Evolutionary conservation across 352 stramenopile genomes (phyloP), one percentile per base, ranked within the genome.

Genomic region (Globisporangium camurandrum): DNA sequence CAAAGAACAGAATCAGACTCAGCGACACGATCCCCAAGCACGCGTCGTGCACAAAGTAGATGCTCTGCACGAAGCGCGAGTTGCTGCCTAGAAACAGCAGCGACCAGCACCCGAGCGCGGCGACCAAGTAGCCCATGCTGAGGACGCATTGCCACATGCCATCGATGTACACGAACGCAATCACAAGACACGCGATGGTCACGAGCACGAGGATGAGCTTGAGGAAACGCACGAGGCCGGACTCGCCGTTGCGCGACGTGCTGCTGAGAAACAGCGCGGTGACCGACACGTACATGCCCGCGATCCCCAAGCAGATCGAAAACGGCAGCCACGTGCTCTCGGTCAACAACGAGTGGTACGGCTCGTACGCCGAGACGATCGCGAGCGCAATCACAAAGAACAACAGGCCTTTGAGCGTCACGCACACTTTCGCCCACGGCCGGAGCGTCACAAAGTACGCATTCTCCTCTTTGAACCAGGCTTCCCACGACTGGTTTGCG

Each of bases 401-500:
- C 8, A 98, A 58, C 26, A 79, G 66, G 23, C 86, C 76, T 61
- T 98, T 98, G 22, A 96, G 55, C 12, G 95, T 68, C 53, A 96
- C 85, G 49, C 91, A 88, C 28, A 87, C 53, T 72, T 98, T 98
- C 26, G 93, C 93, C 54, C 74, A 79, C 20, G 86, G 71, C 10
- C 75, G 76, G 47, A 98, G 76, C 12, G 78, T 92, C 34, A 78
- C 86, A 51, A 96, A 97, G 61, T 96, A 97, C 24, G 81, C 75
- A 45, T 96, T 98, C 62, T 98, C 95, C 51, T 98, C 95, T 56
- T 88, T 95, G 62, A 91, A 98, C 92, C 95, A 97, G 53, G 95
- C 92, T 33, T 94, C 87, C 95, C 95, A 98, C 42, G 88, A 97
- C 57, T 98, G 94, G 40, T 90, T 66, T 22, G 89, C 69, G 50